These are phyloP conservation scores for Nakazawaea siamensis DNA, from an alignment of 805 yeast species.

Conservation along the genomic window DNA sequence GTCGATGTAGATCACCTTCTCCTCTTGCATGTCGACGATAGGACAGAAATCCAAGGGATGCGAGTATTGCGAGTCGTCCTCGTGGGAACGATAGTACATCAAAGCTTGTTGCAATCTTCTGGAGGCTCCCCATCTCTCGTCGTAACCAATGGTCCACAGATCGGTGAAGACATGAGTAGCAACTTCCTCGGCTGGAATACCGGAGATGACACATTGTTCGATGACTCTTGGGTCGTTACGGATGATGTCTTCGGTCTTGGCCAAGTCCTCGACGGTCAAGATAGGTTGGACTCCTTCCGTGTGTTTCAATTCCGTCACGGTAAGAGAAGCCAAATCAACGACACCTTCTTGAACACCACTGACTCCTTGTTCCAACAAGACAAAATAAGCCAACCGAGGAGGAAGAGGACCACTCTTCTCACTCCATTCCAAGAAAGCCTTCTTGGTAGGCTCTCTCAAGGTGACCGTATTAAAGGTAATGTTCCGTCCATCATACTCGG, in stretches of 20 bases:
- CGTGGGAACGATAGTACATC: conserved; percentile 67
- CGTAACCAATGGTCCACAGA: conserved; percentile 61
- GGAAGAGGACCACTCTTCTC: conserved; percentile 54
- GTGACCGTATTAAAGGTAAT: conserved; percentile 63
- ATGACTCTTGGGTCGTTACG: conserved; percentile 66
- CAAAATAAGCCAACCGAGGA: conserved; percentile 60
- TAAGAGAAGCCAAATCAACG: conserved; percentile 44
- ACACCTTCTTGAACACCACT: conserved; percentile 66
- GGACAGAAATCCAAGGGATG: conserved; percentile 81
- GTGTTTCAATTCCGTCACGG: conserved; percentile 37
- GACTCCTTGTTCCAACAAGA: conserved; percentile 48
- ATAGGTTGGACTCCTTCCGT: conserved; percentile 66
- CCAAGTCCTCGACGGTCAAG: conserved; percentile 61
- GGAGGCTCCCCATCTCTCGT: conserved; percentile 67
- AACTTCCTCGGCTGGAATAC: conserved; percentile 58
- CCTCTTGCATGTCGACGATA: conserved; percentile 65
- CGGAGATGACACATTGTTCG: conserved; percentile 63
- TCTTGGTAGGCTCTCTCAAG: conserved; percentile 62
- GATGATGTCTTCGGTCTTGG: conserved; percentile 52
- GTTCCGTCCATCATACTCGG: conserved; percentile 32
- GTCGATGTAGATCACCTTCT: conserved; percentile 65
- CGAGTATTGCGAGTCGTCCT: conserved; percentile 61
- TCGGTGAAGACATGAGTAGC: conserved; percentile 47
- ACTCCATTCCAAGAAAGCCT: conserved; percentile 56
- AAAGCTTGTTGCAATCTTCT: conserved; percentile 75